These are phyloP conservation scores for Magnaporthiopsis rhizophila DNA, from an alignment of 2,329 filamentous ascomycete species.

Conservation along the genomic window DNA sequence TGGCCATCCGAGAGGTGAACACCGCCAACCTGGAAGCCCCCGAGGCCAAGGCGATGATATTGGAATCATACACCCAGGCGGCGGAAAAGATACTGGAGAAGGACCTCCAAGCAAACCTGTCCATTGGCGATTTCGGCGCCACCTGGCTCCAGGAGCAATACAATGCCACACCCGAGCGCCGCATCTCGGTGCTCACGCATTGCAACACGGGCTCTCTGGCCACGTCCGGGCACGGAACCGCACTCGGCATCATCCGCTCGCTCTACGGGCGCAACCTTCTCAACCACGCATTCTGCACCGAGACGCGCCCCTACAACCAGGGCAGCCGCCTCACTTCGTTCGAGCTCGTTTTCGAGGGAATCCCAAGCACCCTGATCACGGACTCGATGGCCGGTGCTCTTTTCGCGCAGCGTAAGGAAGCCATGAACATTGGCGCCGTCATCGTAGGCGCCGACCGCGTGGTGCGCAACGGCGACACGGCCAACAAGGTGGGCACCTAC, in stretches of 20 bases:
- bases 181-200: constrained; percentile 83
- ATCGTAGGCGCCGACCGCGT: constrained; percentile 94
- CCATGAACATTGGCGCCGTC: constrained; percentile 70
- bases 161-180: constrained; percentile 35
- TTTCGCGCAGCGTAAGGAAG: constrained; percentile 53
- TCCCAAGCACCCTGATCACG: constrained; percentile 85
- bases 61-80: constrained; percentile 64
- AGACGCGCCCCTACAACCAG: constrained; percentile 97
- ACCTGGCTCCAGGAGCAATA: constrained; percentile 67
- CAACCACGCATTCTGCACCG: constrained; percentile 86
- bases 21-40: constrained; percentile 26
- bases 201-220: constrained; percentile 97
- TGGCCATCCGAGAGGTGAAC: constrained; percentile 44
- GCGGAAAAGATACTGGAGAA: constrained; percentile 82
- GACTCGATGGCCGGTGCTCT: constrained; percentile 37
- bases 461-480: constrained; percentile 92
- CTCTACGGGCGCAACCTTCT: constrained; percentile 60
- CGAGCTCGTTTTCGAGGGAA: constrained; percentile 88
- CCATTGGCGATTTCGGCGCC: constrained; percentile 76
- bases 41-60: constrained; percentile 45
- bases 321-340: constrained; percentile 91
- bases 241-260: constrained; percentile 85
- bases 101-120: constrained; percentile 79
- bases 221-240: constrained; percentile 95
- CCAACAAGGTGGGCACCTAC: constrained; percentile 98